Evolutionary conservation across 768 basidiomycete species (phyloP).

Genomic region (Macrolepiota fuliginosa): DNA sequence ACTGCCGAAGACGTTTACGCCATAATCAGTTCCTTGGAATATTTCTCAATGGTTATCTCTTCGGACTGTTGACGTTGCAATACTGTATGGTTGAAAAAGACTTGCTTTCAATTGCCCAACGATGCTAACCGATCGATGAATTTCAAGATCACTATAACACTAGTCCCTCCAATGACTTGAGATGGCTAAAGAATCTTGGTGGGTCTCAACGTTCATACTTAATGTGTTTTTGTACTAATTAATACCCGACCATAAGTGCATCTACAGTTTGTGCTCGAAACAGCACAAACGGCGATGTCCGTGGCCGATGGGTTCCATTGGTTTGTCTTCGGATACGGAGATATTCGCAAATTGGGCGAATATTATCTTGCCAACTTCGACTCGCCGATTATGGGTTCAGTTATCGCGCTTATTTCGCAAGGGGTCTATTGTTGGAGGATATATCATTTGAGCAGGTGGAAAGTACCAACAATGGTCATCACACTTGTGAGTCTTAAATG

Average conservation of each 20-base stretch:
- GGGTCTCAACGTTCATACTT: not conserved
- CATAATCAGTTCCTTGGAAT: conserved; percentile 7
- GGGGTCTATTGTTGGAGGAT: conserved; percentile 14
- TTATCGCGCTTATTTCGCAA: conserved; percentile 11
- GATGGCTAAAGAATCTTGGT: conserved; percentile 9
- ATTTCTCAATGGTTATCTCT: conserved; percentile 9
- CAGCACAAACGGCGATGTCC: conserved; percentile 6
- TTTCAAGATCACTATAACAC: not conserved
- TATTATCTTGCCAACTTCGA: conserved; percentile 10
- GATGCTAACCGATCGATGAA: not conserved
- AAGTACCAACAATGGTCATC: not conserved
- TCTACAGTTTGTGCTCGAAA: not conserved
- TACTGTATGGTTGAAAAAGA: conserved; percentile 2
- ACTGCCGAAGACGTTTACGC: not conserved
- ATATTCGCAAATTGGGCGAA: conserved; percentile 7
- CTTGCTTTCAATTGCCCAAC: not conserved
- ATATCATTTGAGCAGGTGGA: conserved; percentile 6
- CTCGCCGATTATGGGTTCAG: conserved; percentile 9
- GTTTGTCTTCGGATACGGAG: conserved; percentile 12
- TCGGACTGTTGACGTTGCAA: conserved; percentile 11
- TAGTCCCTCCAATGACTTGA: conserved; percentile 1
- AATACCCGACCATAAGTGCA: not conserved
- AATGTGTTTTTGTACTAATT: too few species aligned
- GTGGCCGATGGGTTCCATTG: conserved; percentile 12
- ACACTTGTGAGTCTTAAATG: not conserved